A percentile compares a stretch with the other conserved stretches of the same genome.
These are phyloP conservation scores for Globisporangium spiculum DNA, from an alignment of 352 stramenopile species.

Conservation along the genomic window DNA sequence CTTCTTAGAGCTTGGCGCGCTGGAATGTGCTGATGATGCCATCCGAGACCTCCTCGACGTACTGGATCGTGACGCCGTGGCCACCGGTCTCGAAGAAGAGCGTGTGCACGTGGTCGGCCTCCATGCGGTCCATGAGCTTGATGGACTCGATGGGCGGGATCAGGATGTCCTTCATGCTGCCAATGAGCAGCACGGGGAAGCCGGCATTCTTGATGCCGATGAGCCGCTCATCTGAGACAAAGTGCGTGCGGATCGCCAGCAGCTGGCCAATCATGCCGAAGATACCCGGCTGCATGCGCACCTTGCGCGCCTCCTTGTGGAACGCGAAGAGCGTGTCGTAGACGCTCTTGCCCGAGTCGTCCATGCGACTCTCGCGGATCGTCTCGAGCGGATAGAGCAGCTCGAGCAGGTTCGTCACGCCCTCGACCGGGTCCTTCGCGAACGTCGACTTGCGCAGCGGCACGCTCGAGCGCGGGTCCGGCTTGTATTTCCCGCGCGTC, in stretches of 20 bases:
- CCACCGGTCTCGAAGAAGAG: constrained; percentile 23
- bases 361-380: constrained; percentile 27
- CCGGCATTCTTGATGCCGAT: constrained; percentile 29
- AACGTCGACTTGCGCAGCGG: constrained; percentile 38
- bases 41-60: constrained; percentile 27
- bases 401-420: constrained; percentile 44
- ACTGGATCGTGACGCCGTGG: constrained; percentile 29
- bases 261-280: constrained; percentile 18
- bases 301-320: constrained; percentile 26
- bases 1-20: background rate
- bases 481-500: constrained; percentile 45
- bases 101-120: constrained; percentile 20
- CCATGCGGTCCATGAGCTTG: constrained; percentile 15
- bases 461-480: constrained; percentile 25
- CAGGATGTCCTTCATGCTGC: constrained; percentile 40
- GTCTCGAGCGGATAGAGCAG: constrained; percentile 49
- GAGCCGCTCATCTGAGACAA: constrained; percentile 47
- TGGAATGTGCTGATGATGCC: background rate
- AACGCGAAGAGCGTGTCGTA: constrained; percentile 29
- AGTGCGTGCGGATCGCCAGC: constrained; percentile 38
- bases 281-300: constrained; percentile 3
- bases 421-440: constrained; percentile 28
- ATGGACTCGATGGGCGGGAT: constrained; percentile 26
- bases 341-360: constrained; percentile 16
- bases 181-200: constrained; percentile 53